phyloP scores from a whole-genome alignment of 768 basidiomycete genomes.

The Rickenella mellea region DNA sequence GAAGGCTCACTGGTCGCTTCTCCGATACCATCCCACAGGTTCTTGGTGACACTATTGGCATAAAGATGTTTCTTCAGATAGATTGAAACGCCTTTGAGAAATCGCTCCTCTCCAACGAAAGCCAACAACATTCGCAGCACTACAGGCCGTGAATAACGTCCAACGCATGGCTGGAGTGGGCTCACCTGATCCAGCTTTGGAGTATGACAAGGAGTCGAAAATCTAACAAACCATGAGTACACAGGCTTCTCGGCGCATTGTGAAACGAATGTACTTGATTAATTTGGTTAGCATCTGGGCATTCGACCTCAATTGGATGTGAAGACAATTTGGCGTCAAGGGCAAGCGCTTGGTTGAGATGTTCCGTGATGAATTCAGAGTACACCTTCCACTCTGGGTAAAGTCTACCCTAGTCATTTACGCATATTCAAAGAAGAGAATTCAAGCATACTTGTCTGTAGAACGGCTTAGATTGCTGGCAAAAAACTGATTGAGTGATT shows the following conservation, averaged over 20 bases:
- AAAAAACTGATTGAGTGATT: constrained; percentile 4
- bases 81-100: constrained; percentile 81
- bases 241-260: not conserved
- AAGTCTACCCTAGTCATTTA: constrained; percentile 33
- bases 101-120: constrained; percentile 81
- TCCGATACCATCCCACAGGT: constrained; percentile 82
- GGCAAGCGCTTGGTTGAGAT: constrained; percentile 66
- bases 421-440: constrained; percentile 3
- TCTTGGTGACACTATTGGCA: constrained; percentile 73
- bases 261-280: constrained; percentile 41
- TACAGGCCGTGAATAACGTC: constrained; percentile 8
- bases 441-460: constrained; percentile 41
- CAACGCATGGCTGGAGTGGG: not conserved
- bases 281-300: constrained; percentile 78
- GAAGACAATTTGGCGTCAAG: constrained; percentile 83
- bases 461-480: too few relatives aligned
- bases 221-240: constrained; percentile 45
- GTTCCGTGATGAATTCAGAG: constrained; percentile 69
- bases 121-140: constrained; percentile 92
- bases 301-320: constrained; percentile 89
- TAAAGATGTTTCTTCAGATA: constrained; percentile 88
- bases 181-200: constrained; percentile 71
- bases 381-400: constrained; percentile 85
- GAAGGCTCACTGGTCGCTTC: constrained; percentile 46
- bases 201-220: constrained; percentile 82